Evolutionary conservation across 345 rosid genomes (phyloP).

Genomic region (Salix exigua): DNA sequence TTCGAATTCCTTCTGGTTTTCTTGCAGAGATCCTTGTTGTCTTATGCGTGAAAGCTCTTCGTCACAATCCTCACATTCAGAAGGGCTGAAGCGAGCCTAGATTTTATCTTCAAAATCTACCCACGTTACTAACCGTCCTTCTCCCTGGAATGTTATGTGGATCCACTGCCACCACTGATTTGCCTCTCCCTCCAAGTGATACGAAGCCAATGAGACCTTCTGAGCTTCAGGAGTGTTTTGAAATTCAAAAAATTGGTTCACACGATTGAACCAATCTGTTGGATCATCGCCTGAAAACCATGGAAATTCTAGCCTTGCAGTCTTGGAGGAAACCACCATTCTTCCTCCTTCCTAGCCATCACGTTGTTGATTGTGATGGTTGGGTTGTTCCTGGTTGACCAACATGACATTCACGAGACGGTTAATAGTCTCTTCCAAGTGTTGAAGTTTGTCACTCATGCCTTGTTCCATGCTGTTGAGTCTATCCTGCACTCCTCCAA

Average conservation of each 20-base stretch:
- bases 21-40: too few species aligned
- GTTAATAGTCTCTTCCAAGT: neutral
- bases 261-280: neutral
- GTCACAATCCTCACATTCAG: too few species aligned
- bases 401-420: neutral
- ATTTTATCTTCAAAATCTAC: neutral
- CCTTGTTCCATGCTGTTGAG: neutral
- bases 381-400: neutral
- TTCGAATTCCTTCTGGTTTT: too few species aligned
- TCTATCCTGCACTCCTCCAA: neutral
- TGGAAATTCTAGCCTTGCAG: neutral
- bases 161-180: constrained; percentile 4
- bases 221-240: neutral
- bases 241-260: neutral
- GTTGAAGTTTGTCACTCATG: neutral
- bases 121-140: neutral
- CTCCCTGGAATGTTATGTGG: neutral
- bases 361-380: neutral
- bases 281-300: constrained; percentile 4
- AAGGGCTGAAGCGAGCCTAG: constrained; percentile 1
- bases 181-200: neutral
- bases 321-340: neutral
- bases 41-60: too few species aligned
- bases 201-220: neutral
- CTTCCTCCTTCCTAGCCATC: neutral